Conservation (phyloP, 2,329 filamentous ascomycete species). For the Nigrospora osmanthi region DNA sequence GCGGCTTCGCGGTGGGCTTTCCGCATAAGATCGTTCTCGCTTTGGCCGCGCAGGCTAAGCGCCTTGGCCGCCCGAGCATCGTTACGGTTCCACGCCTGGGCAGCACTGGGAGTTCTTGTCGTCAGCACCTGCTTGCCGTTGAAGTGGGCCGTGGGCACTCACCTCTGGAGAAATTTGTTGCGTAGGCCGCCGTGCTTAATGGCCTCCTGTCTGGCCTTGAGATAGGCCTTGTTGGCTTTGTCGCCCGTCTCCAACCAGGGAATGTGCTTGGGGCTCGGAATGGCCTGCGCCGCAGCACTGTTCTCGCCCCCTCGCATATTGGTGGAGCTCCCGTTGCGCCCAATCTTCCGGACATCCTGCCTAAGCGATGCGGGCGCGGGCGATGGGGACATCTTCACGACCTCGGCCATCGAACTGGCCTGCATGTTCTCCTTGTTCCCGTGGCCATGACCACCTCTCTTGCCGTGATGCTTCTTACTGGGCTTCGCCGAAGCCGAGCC, state of each 20-base stretch:
- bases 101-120: slow-evolving; percentile 53
- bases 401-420: slow-evolving; percentile 80
- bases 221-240: slow-evolving; percentile 83
- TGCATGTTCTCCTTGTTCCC: slow-evolving; percentile 57
- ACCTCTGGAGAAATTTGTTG: slow-evolving; percentile 97
- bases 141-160: slow-evolving; percentile 13
- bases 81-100: slow-evolving; percentile 97
- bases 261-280: slow-evolving; percentile 82
- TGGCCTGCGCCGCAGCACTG: slow-evolving; percentile 72
- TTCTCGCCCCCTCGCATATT: slow-evolving; percentile 65
- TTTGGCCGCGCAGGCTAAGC: slow-evolving; percentile 86
- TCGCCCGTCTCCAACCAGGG: slow-evolving; percentile 95
- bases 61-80: slow-evolving; percentile 95
- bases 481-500: slow-evolving; percentile 68
- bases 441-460: slow-evolving; percentile 75
- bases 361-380: slow-evolving; percentile 55
- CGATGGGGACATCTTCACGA: slow-evolving; percentile 90
- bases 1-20: slow-evolving; percentile 95
- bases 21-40: slow-evolving; percentile 94
- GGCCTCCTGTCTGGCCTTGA: slow-evolving; percentile 90
- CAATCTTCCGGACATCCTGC: slow-evolving; percentile 51
- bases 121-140: slow-evolving; percentile 6
- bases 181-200: slow-evolving; percentile 94
- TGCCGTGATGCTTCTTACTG: slow-evolving; percentile 88
- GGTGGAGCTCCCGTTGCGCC: slow-evolving; percentile 57